Conservation (phyloP, 306 rosid species). For the Castanopsis chinensis region DNA sequence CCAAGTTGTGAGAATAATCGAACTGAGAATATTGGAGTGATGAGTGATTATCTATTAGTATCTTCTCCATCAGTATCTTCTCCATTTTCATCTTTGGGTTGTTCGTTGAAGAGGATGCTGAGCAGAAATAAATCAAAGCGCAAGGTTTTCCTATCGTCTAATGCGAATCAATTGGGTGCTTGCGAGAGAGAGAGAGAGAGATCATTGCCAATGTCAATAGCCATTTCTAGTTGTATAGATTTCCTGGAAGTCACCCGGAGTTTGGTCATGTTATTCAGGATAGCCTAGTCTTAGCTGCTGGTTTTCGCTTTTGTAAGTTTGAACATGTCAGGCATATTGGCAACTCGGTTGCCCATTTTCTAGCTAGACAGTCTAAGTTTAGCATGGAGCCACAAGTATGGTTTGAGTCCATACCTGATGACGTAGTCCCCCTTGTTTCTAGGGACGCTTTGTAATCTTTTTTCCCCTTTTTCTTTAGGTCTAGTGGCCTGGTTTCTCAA, state of each 20-base stretch:
- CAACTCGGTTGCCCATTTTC: too few relatives aligned
- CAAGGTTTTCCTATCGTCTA: slow-evolving; percentile 51
- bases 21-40: neutral
- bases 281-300: too few relatives aligned
- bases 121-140: slow-evolving; percentile 33
- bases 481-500: too few relatives aligned
- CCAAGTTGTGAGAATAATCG: slow-evolving; percentile 30
- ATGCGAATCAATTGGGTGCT: slow-evolving; percentile 26
- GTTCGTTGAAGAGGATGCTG: slow-evolving; percentile 71
- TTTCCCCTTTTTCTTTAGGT: too few relatives aligned
- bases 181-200: slow-evolving; percentile 2
- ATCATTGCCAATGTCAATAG: neutral
- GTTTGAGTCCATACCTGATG: too few relatives aligned
- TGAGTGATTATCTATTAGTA: slow-evolving; percentile 23
- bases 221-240: slow-evolving; percentile 1
- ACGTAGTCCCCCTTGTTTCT: too few relatives aligned
- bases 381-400: too few relatives aligned
- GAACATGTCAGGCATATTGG: too few relatives aligned
- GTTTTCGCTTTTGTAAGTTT: too few relatives aligned
- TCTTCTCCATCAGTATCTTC: neutral
- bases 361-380: too few relatives aligned
- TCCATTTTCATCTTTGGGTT: slow-evolving; percentile 48
- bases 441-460: too few relatives aligned
- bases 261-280: too few relatives aligned
- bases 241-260: slow-evolving; percentile 11